A percentile compares a stretch with the other conserved stretches of the same genome.
Evolutionary conservation across 2,329 filamentous ascomycete genomes (phyloP).

Genomic region (Aureobasidium melanogenum): DNA sequence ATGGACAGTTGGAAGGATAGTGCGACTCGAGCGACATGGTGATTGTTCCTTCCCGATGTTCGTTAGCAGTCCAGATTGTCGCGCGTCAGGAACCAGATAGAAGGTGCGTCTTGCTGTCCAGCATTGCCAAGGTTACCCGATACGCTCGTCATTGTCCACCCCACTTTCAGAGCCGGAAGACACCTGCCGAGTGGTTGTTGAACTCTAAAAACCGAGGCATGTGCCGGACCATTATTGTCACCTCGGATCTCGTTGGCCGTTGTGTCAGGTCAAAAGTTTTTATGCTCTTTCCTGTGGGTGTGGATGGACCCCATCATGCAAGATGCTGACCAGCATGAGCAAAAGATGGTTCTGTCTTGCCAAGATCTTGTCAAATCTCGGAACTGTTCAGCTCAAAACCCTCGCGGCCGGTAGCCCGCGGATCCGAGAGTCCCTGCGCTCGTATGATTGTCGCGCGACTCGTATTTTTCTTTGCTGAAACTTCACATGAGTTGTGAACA

Average conservation of each 20-base stretch:
- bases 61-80: not conserved
- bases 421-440: not conserved
- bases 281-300: not conserved
- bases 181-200: not conserved
- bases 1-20: conserved; percentile 44
- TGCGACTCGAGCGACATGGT: conserved; percentile 16
- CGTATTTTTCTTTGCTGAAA: not conserved
- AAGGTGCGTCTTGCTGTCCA: not conserved
- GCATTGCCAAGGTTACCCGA: not conserved
- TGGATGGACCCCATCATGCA: not conserved
- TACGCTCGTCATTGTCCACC: not conserved
- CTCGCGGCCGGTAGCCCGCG: not conserved
- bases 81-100: not conserved
- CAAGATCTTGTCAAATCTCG: not conserved
- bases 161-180: not conserved
- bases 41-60: not conserved
- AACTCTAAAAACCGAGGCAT: not conserved
- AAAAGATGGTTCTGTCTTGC: not conserved
- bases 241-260: not conserved
- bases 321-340: not conserved
- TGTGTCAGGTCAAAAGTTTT: not conserved
- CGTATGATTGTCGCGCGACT: not conserved
- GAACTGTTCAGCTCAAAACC: not conserved
- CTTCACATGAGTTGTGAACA: not conserved
- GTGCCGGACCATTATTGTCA: not conserved